Base-by-base conservation (phyloP, 495 filamentous ascomycete genomes). In the Hyphodiscus hymeniophilus region DNA sequence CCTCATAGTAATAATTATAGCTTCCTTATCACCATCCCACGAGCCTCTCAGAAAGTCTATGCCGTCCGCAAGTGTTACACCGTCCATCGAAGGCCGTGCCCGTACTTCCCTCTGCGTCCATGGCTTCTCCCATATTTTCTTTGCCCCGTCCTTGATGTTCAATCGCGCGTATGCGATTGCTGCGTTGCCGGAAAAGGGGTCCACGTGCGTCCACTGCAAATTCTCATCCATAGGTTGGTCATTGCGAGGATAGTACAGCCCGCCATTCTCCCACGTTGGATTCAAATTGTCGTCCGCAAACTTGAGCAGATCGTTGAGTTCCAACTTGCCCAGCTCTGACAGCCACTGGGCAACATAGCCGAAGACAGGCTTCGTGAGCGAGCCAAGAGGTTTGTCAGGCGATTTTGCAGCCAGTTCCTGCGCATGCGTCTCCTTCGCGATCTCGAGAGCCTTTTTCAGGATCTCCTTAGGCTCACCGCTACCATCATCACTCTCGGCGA, bases 31-130 rank as follows among this genome's bases (percentile, higher is more conserved):
- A 7, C 54, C 51, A 52, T 66, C 64, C 63, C 63, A 70, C 15
- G 50, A 17, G 1, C 58, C 64, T 18, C 66, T 48, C 42, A 70
- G 26, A 51, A 53, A 64, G 47, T 67, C 66, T 11, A 70, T 60
- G 1, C 59, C 63, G 5, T 49, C 45, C 12, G n/a, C 33, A 5
- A 65, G 40, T 11, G 53, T 55, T 17, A 66, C 15, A 1, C 57
- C 58, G 38, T 61, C 63, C 11, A 67, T 52, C 22, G 45, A 64
- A 4, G 65, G 65, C 2, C 46, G 28, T 38, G 47, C 62, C 11
- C 3, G 7, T 12, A 44, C 10, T 8, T 26, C 20, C 7, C 31
- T 15, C 3, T 7, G 5, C 20, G 41, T 31, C 41, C 41, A 44
- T 16, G 41, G 41, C 21, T 32, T 13, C 4, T 5, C 5, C 34